phyloP scores from a whole-genome alignment of 108 stramenopile species.

The Fragilariopsis cylindrus region DNA sequence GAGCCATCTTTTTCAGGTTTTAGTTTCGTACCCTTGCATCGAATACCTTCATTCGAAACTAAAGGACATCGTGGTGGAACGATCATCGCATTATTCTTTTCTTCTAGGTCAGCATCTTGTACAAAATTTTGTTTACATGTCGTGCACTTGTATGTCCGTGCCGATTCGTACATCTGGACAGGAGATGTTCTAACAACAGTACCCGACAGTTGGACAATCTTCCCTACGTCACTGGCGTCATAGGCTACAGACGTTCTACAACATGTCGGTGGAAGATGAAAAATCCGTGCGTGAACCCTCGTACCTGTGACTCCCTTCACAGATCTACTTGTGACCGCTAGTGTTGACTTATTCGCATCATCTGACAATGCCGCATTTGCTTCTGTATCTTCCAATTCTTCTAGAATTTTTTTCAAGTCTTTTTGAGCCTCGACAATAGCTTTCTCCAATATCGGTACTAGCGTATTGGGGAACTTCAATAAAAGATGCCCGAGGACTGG shows the following conservation, averaged over 20 bases:
- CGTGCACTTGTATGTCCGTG: constrained; percentile 80
- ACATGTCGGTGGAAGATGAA: constrained; percentile 84
- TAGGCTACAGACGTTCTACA: constrained; percentile 79
- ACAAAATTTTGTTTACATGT: constrained; percentile 73
- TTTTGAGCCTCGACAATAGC: constrained; percentile 57
- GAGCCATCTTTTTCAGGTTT: constrained; percentile 48
- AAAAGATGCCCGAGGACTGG: constrained; percentile 76
- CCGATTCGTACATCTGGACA: constrained; percentile 92
- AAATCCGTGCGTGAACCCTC: constrained; percentile 87
- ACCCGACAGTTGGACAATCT: constrained; percentile 90
- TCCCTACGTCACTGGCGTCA: constrained; percentile 78
- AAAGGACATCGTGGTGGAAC: constrained; percentile 75
- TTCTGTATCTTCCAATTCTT: constrained; percentile 10
- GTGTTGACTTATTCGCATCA: constrained; percentile 14
- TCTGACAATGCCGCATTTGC: neutral
- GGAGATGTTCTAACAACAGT: constrained; percentile 90
- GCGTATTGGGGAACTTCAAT: constrained; percentile 71
- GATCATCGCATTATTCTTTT: constrained; percentile 81
- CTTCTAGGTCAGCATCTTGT: constrained; percentile 85
- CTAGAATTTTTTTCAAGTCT: constrained; percentile 9
- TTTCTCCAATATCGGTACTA: constrained; percentile 75
- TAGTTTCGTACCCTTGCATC: constrained; percentile 70
- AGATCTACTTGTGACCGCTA: constrained; percentile 14
- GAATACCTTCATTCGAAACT: constrained; percentile 21
- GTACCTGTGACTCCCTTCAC: constrained; percentile 35